These are phyloP conservation scores for Trametes sanguinea DNA, from an alignment of 768 basidiomycete species.

Conservation along the genomic window DNA sequence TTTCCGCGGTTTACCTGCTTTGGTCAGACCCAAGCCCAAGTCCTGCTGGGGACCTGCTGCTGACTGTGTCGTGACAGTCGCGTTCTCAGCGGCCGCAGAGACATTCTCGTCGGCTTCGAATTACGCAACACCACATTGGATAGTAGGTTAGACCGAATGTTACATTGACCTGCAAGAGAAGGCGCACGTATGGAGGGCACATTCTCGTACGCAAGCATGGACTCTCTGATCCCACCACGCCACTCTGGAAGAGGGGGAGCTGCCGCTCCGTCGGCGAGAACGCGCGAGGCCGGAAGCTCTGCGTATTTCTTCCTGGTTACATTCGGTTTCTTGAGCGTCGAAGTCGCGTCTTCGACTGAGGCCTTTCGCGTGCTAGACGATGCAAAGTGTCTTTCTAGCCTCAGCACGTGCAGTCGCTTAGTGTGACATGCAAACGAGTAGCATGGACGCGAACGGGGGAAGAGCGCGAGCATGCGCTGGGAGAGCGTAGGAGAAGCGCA, in stretches of 20 bases:
- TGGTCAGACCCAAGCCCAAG: not conserved
- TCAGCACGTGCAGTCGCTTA: not conserved
- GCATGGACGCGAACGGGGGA: slow-evolving; percentile 12
- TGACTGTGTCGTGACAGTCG: not conserved
- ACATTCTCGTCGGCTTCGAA: not conserved
- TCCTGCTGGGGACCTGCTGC: not conserved
- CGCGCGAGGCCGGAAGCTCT: slow-evolving; percentile 56
- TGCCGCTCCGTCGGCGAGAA: slow-evolving; percentile 45
- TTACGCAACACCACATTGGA: not conserved
- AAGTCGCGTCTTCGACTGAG: not conserved
- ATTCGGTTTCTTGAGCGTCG: slow-evolving; percentile 17
- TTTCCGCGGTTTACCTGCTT: slow-evolving; percentile 4
- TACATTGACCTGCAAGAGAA: slow-evolving; percentile 6
- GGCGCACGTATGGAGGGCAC: slow-evolving; percentile 21
- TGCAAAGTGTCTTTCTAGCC: not conserved
- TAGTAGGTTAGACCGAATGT: not conserved
- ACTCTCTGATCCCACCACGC: slow-evolving; percentile 35
- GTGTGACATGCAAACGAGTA: slow-evolving; percentile 10
- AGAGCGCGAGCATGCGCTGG: slow-evolving; percentile 24
- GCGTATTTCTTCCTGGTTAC: slow-evolving; percentile 53
- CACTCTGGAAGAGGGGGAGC: slow-evolving; percentile 48
- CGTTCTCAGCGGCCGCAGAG: not conserved
- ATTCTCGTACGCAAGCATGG: slow-evolving; percentile 1
- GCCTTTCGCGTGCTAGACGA: not conserved
- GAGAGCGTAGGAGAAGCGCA: slow-evolving; percentile 7